A percentile compares a stretch with the other conserved stretches of the same genome.
Evolutionary conservation across 164 flowering plant species (phyloP).

Genomic region (Chloranthus sessilifolius): DNA sequence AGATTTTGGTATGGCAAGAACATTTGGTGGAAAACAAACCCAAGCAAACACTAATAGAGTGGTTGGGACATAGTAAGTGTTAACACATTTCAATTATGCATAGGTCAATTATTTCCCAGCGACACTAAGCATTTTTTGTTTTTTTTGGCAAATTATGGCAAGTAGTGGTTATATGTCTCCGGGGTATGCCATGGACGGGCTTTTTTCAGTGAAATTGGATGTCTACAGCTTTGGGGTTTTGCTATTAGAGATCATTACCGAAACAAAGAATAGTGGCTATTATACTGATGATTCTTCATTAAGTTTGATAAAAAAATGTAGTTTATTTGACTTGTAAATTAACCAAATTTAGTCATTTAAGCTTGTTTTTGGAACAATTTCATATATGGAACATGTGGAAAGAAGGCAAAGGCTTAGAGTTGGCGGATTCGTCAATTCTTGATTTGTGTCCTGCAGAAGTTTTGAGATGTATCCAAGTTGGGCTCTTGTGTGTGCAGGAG

Average conservation of each 20-base stretch:
- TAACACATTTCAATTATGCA: not conserved
- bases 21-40: slow-evolving; percentile 23
- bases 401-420: slow-evolving; percentile 5
- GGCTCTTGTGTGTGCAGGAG: slow-evolving; percentile 10
- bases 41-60: slow-evolving; percentile 18
- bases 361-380: not conserved
- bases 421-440: slow-evolving; percentile 1
- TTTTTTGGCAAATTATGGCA: too few species aligned
- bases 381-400: slow-evolving; percentile 12
- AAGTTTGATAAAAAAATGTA: slow-evolving; percentile 9
- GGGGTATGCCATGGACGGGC: slow-evolving; percentile 4
- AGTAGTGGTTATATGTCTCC: slow-evolving; percentile 8
- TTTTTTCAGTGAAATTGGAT: not conserved
- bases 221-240: slow-evolving; percentile 10
- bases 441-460: not conserved
- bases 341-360: not conserved
- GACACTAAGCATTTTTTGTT: too few species aligned
- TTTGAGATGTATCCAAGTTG: slow-evolving; percentile 5
- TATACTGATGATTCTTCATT: slow-evolving; percentile 2
- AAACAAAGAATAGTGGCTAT: slow-evolving; percentile 14
- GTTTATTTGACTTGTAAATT: slow-evolving; percentile 6
- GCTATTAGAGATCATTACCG: slow-evolving; percentile 4
- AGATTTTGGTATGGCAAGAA: slow-evolving; percentile 66
- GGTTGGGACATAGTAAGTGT: slow-evolving; percentile 35
- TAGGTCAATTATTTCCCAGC: too few species aligned